Base-by-base conservation (phyloP, 1,139 yeast species). In the Pneumocystis canis region DNA sequence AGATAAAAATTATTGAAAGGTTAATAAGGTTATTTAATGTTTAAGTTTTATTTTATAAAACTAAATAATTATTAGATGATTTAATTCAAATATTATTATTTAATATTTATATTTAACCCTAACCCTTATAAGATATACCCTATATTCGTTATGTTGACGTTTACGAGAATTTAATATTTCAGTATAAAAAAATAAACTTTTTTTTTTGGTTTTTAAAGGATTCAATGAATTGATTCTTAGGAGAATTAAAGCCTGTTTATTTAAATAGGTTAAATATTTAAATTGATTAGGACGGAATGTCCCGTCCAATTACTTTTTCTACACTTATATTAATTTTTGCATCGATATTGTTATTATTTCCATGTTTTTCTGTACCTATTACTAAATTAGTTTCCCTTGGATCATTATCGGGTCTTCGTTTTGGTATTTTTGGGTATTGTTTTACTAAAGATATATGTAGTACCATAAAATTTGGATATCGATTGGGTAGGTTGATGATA, bases 361-460 rank as follows among this genome's bases (percentile, higher is more conserved):
- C 85, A 5, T 78, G 82, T 32, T 68, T 83, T 16, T 77, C 89
- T 0, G 87, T 83, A 5, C 92, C 92, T 0, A 77, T 85, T 54
- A 81, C 87, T 6, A 71, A 73, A 7, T 70, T 73, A 32, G 76
- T 84, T 60, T 76, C 80, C 2, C 74, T 84, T 9, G 80, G 85
- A 58, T 74, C 78, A 32, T 79, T 76, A 67, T 76, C 77, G 30
- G 82, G 79, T 61, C 78, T 78, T 70, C 76, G 80, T 63, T 92
- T 85, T 72, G 98, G 98, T 4, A 89, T 88, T 0, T 87, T 90
- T 76, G 98, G 97, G 1, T 81, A 82, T 67, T 90, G 97, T 73
- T 71, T 76, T 2, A 71, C 20, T n/a, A 60, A 61, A 32, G 74
- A 5, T 70, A 73, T 0, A 40, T 59, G 31, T 87, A 96, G 73